Evolutionary conservation across 805 yeast genomes (phyloP).

Genomic region (Candida parachauliodes): DNA sequence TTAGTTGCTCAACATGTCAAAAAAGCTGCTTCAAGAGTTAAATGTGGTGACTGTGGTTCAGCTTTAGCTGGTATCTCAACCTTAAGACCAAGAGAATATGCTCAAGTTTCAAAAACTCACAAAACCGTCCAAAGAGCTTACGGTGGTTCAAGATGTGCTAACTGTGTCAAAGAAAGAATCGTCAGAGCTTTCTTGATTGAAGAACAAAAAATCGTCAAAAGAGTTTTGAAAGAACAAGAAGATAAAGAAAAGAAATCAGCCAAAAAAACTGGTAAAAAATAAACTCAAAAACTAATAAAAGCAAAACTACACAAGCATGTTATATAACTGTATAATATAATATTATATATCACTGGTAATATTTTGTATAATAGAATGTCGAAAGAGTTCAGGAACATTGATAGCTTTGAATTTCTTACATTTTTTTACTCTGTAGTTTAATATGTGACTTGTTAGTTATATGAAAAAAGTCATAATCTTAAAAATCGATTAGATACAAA

Average conservation of each 20-base stretch:
- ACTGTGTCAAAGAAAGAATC: constrained; percentile 98
- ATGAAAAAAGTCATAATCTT: no score
- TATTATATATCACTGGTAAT: not conserved
- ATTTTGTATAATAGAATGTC: not conserved
- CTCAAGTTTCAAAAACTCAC: constrained; percentile 89
- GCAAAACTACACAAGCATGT: constrained; percentile 1
- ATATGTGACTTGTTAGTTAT: no score
- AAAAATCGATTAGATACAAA: no score
- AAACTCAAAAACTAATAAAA: constrained; percentile 11
- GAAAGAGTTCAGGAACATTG: no score
- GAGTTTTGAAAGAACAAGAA: constrained; percentile 95
- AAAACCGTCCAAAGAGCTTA: constrained; percentile 99
- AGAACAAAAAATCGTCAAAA: constrained; percentile 99
- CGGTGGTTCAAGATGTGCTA: constrained; percentile 99
- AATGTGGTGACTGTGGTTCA: constrained; percentile 84
- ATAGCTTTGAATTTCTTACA: no score
- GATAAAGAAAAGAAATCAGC: constrained; percentile 70
- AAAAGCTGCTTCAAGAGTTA: constrained; percentile 84
- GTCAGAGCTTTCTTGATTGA: constrained; percentile 99
- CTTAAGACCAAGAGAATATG: constrained; percentile 98
- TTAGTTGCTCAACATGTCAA: constrained; percentile 96
- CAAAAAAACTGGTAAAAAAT: constrained; percentile 30
- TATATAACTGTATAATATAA: constrained; percentile 4
- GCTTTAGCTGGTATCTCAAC: constrained; percentile 86
- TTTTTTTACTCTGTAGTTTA: no score